Percentiles rank a stretch among this genome's conserved stretches.
phyloP scores from a whole-genome alignment of 2,329 filamentous ascomycete genomes.

The Pyricularia sp. region DNA sequence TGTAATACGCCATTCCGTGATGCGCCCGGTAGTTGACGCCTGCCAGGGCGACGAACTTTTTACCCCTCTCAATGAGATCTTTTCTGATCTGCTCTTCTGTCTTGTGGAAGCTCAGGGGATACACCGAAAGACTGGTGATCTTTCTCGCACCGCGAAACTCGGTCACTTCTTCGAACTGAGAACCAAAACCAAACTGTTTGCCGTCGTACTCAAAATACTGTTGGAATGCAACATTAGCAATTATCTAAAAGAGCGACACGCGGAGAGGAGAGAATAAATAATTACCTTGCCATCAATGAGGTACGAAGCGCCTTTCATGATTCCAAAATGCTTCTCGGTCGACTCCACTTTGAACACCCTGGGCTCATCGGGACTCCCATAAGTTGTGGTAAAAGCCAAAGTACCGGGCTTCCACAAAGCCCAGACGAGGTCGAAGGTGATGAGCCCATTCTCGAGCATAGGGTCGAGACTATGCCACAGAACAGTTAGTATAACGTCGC shows the following conservation, averaged over 20 bases:
- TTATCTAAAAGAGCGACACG: background rate
- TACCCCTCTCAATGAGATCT: slow-evolving; percentile 65
- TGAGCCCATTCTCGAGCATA: slow-evolving; percentile 67
- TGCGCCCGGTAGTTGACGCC: slow-evolving; percentile 75
- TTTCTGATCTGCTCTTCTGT: slow-evolving; percentile 51
- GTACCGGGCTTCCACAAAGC: slow-evolving; percentile 81
- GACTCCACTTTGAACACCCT: slow-evolving; percentile 72
- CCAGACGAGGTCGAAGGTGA: slow-evolving; percentile 83
- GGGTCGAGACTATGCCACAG: slow-evolving; percentile 50
- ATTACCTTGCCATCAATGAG: slow-evolving; percentile 52
- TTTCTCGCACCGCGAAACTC: slow-evolving; percentile 71
- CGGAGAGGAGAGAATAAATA: background rate
- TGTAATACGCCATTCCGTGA: slow-evolving; percentile 74
- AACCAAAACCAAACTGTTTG: slow-evolving; percentile 68
- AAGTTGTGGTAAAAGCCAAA: slow-evolving; percentile 64
- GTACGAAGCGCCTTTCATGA: slow-evolving; percentile 65
- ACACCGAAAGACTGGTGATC: slow-evolving; percentile 65
- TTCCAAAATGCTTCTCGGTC: slow-evolving; percentile 54
- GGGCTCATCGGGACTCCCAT: slow-evolving; percentile 62
- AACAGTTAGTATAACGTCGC: background rate
- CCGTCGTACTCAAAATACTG: slow-evolving; percentile 80
- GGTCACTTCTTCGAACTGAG: slow-evolving; percentile 53
- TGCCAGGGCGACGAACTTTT: slow-evolving; percentile 68
- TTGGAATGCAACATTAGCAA: background rate
- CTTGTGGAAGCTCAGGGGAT: slow-evolving; percentile 70